Percentiles rank a stretch among this genome's conserved stretches.
These are phyloP conservation scores for Kandelia obovata DNA, from an alignment of 345 rosid species.

Conservation along the genomic window DNA sequence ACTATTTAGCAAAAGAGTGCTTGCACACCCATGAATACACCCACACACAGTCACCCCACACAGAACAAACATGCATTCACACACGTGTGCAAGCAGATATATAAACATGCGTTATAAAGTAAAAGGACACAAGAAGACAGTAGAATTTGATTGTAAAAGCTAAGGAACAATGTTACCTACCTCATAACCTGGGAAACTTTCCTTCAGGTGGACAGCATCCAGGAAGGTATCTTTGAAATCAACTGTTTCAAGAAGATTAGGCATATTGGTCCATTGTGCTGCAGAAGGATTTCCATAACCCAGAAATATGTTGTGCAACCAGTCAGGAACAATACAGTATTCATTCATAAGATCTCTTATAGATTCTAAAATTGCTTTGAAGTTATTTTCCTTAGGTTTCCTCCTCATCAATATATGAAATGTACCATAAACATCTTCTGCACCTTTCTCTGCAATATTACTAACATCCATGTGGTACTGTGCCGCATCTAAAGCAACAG, in stretches of 20 bases:
- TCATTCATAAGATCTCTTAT: constrained; percentile 99
- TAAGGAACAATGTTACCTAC: constrained; percentile 37
- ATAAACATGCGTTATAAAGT: too few relatives aligned
- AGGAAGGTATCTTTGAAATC: constrained; percentile 97
- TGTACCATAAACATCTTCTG: constrained; percentile 86
- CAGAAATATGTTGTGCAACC: constrained; percentile 92
- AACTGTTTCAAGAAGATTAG: constrained; percentile 74
- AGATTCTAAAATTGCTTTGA: constrained; percentile 97
- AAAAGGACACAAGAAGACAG: neutral
- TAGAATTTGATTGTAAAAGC: neutral
- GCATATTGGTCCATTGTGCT: constrained; percentile 99
- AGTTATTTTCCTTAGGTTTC: constrained; percentile 98
- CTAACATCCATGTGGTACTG: constrained; percentile 97
- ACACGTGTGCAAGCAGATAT: too few relatives aligned
- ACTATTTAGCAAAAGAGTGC: too few relatives aligned
- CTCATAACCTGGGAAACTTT: constrained; percentile 72
- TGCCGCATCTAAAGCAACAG: constrained; percentile 91
- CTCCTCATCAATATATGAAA: constrained; percentile 94
- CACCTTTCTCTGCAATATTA: constrained; percentile 87
- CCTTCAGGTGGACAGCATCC: constrained; percentile 69
- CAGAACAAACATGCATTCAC: too few relatives aligned
- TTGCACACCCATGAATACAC: too few relatives aligned
- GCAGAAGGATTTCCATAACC: constrained; percentile 99
- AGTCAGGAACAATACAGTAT: constrained; percentile 95
- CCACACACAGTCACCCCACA: too few relatives aligned